Percentiles rank a stretch among this genome's conserved stretches.
phyloP scores from a whole-genome alignment of 2,329 filamentous ascomycete genomes.

The Aspergillus piperis region DNA sequence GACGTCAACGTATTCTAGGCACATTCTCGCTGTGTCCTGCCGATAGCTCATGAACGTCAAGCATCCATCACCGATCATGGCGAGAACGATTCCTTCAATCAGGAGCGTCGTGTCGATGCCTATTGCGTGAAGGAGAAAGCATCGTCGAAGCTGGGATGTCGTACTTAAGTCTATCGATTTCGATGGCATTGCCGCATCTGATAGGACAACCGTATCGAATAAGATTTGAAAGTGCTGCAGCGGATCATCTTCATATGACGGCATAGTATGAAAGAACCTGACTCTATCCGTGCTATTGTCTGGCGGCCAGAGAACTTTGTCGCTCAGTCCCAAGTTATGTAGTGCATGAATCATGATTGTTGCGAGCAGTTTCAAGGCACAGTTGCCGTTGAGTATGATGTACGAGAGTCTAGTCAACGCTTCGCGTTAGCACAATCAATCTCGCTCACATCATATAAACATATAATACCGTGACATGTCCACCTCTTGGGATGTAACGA shows the following conservation, averaged over 20 bases:
- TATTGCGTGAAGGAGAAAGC: slow-evolving; percentile 13
- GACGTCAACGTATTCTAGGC: slow-evolving; percentile 15
- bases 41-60: slow-evolving; percentile 14
- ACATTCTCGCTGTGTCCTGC: neutral
- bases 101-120: neutral
- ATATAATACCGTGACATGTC: slow-evolving; percentile 6
- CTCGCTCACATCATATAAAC: too few relatives aligned
- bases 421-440: neutral
- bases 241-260: neutral
- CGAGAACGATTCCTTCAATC: slow-evolving; percentile 11
- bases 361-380: slow-evolving; percentile 23
- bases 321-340: neutral
- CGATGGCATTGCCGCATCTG: neutral
- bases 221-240: slow-evolving; percentile 14
- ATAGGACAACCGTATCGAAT: neutral
- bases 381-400: slow-evolving; percentile 18
- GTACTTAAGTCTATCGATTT: too few relatives aligned
- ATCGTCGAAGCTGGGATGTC: neutral
- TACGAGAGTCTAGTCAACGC: neutral
- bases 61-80: neutral
- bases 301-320: slow-evolving; percentile 9
- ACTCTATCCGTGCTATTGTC: slow-evolving; percentile 6
- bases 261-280: slow-evolving; percentile 9
- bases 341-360: slow-evolving; percentile 22
- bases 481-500: neutral